Base-by-base conservation (phyloP, 208 protist genomes). In the Trypanosoma boissoni region DNA sequence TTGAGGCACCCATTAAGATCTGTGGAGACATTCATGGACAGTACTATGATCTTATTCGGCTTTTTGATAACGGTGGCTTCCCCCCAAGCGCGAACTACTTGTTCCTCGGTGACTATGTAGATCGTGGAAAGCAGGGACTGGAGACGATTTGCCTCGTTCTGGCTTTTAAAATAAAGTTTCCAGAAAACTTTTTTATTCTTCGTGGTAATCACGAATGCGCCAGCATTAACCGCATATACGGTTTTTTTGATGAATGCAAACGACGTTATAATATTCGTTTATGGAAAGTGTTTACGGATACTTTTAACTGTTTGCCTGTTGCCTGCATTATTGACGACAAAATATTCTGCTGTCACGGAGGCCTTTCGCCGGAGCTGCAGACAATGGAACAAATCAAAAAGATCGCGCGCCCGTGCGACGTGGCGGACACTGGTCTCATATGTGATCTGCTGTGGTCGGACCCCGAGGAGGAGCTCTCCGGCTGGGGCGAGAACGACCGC, bases 391-490 rank as follows among this genome's bases (percentile, higher is more conserved):
- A 99, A 66, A 97, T 99, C 55, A 82, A 92, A 56, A 91, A 95
- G 64, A 97, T 99, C 57, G 64, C 86, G 26, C 87, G 98, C 10
- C 98, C 98, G 20, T 99, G 97, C 46, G 96, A 99, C 70, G 96
- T 99, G 9, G 98, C 99, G n/a, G 98, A 99, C 76, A 97, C 83
- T 10, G 96, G 98, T 2, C 85, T 99, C 28, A 89, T 99, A 8
- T 99, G 99, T 81, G 99, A 99, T 69, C 77, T 99, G n/a, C 78
- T 99, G 5, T 99, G 99, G 99, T 97, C 96, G 1, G 99, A 99
- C 76, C 99, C 99, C 16, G 98, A 99, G 56, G 93, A 96, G 61
- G 83, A 76, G 18, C 77, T 95, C 37, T 74, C 78, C 7, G 88
- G 90, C 28, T 97, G 92, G 92, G 89, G 89, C 32, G 87, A 95